These are phyloP conservation scores for Auricularia cornea DNA, from an alignment of 768 basidiomycete species.

Conservation along the genomic window DNA sequence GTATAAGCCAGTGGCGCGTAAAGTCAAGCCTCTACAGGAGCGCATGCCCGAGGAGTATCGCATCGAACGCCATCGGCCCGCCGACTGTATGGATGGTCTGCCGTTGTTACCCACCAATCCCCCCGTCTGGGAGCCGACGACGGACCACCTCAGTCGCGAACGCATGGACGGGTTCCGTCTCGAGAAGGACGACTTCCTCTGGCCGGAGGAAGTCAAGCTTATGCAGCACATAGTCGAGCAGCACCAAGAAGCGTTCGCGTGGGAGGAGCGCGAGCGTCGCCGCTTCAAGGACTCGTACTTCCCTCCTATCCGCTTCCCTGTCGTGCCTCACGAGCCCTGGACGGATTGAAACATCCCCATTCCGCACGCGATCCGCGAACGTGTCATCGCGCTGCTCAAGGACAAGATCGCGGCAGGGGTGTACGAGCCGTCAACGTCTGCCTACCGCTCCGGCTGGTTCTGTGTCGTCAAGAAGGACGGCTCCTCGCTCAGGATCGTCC, in stretches of 20 bases:
- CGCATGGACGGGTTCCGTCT: not conserved
- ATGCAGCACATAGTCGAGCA: not conserved
- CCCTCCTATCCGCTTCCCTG: slow-evolving; percentile 24
- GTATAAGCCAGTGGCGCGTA: not conserved
- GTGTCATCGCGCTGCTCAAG: slow-evolving; percentile 26
- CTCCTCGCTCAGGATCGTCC: slow-evolving; percentile 24
- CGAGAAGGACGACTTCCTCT: not conserved
- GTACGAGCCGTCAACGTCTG: slow-evolving; percentile 31
- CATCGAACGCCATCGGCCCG: not conserved
- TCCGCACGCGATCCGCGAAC: slow-evolving; percentile 18
- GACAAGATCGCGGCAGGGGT: slow-evolving; percentile 30
- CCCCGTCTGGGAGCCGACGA: slow-evolving; percentile 24
- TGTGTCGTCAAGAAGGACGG: slow-evolving; percentile 18
- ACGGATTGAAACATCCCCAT: slow-evolving; percentile 24
- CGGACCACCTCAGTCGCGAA: not conserved
- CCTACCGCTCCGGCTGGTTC: slow-evolving; percentile 32
- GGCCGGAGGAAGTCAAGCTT: not conserved
- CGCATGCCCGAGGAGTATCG: not conserved
- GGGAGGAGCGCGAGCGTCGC: slow-evolving; percentile 6
- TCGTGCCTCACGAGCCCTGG: slow-evolving; percentile 31
- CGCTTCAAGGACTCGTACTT: slow-evolving; percentile 23
- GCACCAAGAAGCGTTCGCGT: slow-evolving; percentile 6
- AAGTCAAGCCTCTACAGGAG: not conserved
- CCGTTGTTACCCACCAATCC: slow-evolving; percentile 14
- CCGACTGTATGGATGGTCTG: not conserved